Base-by-base conservation (phyloP, 2,329 filamentous ascomycete species). In the Fusarium nurragi region DNA sequence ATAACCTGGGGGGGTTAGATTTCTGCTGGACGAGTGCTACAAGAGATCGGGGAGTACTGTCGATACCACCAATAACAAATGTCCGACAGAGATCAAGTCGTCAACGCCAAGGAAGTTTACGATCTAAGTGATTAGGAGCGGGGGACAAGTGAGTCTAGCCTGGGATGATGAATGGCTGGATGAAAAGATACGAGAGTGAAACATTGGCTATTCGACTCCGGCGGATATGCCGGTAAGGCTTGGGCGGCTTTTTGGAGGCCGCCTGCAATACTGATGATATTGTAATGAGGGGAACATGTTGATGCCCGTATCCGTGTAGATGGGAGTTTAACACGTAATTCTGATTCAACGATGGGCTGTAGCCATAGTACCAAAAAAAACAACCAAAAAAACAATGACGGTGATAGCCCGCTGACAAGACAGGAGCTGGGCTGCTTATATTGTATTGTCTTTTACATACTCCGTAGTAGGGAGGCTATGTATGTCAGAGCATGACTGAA, bases 391-490 rank as follows among this genome's bases (percentile, higher is more conserved):
- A 30, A 30, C 26, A 30, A 30, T 30, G 26, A 30, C 26, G 26
- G 26, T 4, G 10, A 30, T 30, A 28, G 26, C 26, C 26, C 26
- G 26, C 26, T 28, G 26, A 28, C 12, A 6, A 14, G n/a, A 53
- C 26, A 53, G 45, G n/a, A n/a, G n/a, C n/a, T n/a, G n/a, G n/a
- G n/a, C n/a, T n/a, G n/a, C n/a, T n/a, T n/a, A n/a, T n/a, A n/a
- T n/a, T n/a, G 23, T 25, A 26, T 11, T 26, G 9, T 5, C 25
- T 26, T 8, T 26, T 9, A 26, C 25, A 26, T 9, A 9, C 9
- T 26, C 12, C 16, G 16, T 34, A 34, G n/a, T 54, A 40, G 55
- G 56, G 63, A 40, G 63, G 64, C 63, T 55, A 64, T 66, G 63
- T 41, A 34, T 34, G 8, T 16, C 8, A 34, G 9, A 34, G 32